Evolutionary conservation across 1,284 basidiomycete genomes (phyloP).

Genomic region (Cryptococcus depauperatus): DNA sequence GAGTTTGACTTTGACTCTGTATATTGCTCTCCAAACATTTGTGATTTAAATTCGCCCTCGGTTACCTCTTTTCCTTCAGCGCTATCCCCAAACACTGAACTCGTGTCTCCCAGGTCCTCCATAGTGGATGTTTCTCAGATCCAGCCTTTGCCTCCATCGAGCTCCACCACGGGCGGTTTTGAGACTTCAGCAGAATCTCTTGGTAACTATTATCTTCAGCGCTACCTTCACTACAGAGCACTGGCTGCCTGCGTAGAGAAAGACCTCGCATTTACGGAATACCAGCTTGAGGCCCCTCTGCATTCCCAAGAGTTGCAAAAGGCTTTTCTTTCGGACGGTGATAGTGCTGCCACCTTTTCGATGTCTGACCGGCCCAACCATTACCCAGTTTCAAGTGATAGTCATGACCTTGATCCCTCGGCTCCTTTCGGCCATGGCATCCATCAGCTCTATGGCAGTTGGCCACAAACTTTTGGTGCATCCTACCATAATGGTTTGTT

Average conservation of each 20-base stretch:
- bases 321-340: conserved; percentile 18
- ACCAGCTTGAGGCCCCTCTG: conserved; percentile 5
- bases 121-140: conserved; percentile 10
- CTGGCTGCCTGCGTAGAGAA: conserved; percentile 36
- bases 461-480: too few relatives aligned
- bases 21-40: conserved; percentile 14
- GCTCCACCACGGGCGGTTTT: conserved; percentile 10
- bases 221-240: conserved; percentile 40
- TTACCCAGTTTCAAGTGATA: conserved; percentile 1
- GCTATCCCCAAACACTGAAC: conserved; percentile 20
- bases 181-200: conserved; percentile 30
- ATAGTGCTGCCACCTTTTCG: conserved; percentile 10
- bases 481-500: too few relatives aligned
- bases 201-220: conserved; percentile 36
- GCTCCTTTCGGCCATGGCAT: too few relatives aligned
- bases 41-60: conserved; percentile 1
- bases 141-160: not conserved
- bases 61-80: conserved; percentile 8
- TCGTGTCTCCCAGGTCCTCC: conserved; percentile 30
- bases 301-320: conserved; percentile 10
- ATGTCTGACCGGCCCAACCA: conserved; percentile 13
- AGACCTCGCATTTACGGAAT: conserved; percentile 16
- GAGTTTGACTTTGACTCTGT: conserved; percentile 16
- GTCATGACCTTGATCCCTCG: too few relatives aligned
- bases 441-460: too few relatives aligned